Base-by-base conservation (phyloP, 1,284 basidiomycete genomes). In the Malassezia globosa region DNA sequence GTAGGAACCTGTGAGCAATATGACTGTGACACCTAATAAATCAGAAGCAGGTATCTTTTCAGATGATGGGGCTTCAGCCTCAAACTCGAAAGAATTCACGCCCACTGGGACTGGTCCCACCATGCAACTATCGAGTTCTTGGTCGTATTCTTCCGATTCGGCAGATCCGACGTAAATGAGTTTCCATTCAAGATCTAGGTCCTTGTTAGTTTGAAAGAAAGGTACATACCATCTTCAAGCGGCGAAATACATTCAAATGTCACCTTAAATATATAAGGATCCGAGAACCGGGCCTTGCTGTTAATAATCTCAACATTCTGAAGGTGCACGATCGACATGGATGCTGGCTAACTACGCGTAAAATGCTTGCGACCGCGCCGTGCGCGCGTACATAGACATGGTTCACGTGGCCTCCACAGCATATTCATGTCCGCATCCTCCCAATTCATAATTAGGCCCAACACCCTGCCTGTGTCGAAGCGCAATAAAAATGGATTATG, bases 161-260 rank as follows among this genome's bases (percentile, higher is more conserved):
- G 94, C 89, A 1, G 85, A 89, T 3, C 94, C 89, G 44, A 97
- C 92, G 72, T 95, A 97, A 56, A 95, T 88, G 56, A 99, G 80
- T 60, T 82, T 83, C 92, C 92, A 97, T 73, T 97, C 92, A 57
- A 97, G 80, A 73, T 97, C 92, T 90, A 64, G 8, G 34, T n/a
- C n/a, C n/a, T n/a, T n/a, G n/a, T n/a, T n/a, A n/a, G 24, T 19
- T 25, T 7, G 44, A 18, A 8, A 10, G 3, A 39, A n/a, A 36
- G 29, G 26, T 25, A 66, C 76, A 61, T 56, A 86, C 87, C 89
- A 66, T 96, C 90, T 64, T 84, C 81, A 43, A 97, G 77, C 8
- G 83, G 82, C 6, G 89, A 84, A 60, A 97, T 90, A 73, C 90
- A 96, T 72, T 97, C 94, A 63, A 97, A 99, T 0, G 89, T 94